Evolutionary conservation across 441 rosid genomes (phyloP), one percentile per base, ranked within the genome.

Genomic region (Populus tomentosa): DNA sequence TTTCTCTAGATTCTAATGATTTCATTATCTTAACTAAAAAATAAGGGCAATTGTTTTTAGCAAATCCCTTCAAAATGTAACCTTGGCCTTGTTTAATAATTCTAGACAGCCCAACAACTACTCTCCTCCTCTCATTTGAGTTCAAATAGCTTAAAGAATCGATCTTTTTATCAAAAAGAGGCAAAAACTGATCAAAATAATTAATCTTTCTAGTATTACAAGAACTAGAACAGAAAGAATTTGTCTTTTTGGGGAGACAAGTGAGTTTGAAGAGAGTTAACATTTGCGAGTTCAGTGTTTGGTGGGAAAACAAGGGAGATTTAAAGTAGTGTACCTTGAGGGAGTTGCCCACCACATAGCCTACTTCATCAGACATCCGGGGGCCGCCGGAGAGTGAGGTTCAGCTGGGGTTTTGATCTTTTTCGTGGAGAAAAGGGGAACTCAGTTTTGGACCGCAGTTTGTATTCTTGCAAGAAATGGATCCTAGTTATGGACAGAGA

Each of bases 111-210:
- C 88, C 91, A 40, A 87, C 87, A 40, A 66, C 68, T 50, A 92
- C 70, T 77, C 73, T 80, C 10, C 97, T 90, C 73, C 87, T 89
- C 81, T 92, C 94, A 30, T 77, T 77, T 40, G 91, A 86, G 74
- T 89, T 90, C 70, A 89, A 67, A 56, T 65, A 80, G 80, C 59
- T 64, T 36, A 74, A 80, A 70, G 76, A 77, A 77, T 77, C 68
- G 10, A 50, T 33, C 35, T 61, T 53, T 10, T 80, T 69, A 70
- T 28, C 32, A 26, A 42, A 33, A 74, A 75, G 78, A 9, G 88
- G 91, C 18, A 80, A 78, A 82, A 91, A 88, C 85, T 86, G 93
- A 74, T 72, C 33, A 65, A 91, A 61, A 76, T 56, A 85, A 64
- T 82, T 76, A n/a, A 75, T 83, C 20, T 42, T 24, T 59, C 33